Evolutionary conservation across 352 stramenopile genomes (phyloP), one percentile per base, ranked within the genome.

Genomic region (Pythium guiyangense): DNA sequence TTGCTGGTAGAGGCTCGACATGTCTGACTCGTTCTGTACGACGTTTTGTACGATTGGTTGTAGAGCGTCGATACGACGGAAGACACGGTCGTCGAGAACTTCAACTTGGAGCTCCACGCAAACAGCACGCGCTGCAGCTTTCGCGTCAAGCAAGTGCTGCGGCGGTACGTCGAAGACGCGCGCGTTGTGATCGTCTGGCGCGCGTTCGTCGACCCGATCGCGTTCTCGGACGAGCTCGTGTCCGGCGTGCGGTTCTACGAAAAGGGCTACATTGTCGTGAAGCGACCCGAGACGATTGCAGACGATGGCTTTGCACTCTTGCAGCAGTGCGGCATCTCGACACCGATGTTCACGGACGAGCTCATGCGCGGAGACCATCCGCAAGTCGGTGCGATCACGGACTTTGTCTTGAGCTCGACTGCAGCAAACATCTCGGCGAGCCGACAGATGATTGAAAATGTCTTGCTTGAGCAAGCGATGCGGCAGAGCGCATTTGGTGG

Each of bases 131-230:
- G 64, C 27, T 75, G 70, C 1, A 62, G 77, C 45, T 79, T 87
- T 48, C 69, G 67, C 15, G 71, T 84, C 20, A 74, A 84, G 58
- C 74, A 87, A 48, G 72, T 89, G 52, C 47, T 85, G n/a, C 74
- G 74, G 2, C 74, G 79, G 4, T 86, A 81, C 63, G 68, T 83
- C 8, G 77, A 87, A 53, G 31, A 70, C n/a, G 70, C 84, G 27
- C 76, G 79, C 48, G 64, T 84, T 40, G 54, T 89, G 43, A 73
- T 87, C 20, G 69, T 86, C 3, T 89, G 76, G 74, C 72, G 71
- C 22, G 66, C 79, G 22, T 71, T 68, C 56, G 72, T 85, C 52
- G 57, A 80, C 14, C 76, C 79, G 8, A 52, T 78, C 40, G 69
- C 79, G 54, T 75, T 81, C 60, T 64, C 60, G 18, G 54, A 73